Evolutionary conservation across 495 filamentous ascomycete genomes (phyloP), one percentile per base, ranked within the genome.

Genomic region (Penicillium desertorum): DNA sequence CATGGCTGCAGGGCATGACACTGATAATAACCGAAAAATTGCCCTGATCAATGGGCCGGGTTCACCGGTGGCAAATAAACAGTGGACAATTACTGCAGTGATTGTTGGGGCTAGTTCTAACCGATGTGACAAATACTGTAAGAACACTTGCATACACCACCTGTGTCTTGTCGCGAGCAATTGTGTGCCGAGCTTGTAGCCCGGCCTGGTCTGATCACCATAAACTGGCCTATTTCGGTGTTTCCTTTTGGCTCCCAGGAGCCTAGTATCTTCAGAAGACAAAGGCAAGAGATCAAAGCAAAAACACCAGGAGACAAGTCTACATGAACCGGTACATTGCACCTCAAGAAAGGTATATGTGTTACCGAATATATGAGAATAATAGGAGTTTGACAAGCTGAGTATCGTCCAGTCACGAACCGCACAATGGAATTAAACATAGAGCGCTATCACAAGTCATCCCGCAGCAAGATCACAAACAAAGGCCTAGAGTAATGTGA

Each of bases 321-420:
- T 41, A 41, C 37, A 41, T n/a, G 37, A 41, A 41, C 37, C 37
- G 14, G 37, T 41, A 41, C 37, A 41, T 41, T 41, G 37, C 37
- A 41, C 37, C 37, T 41, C 37, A 41, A 41, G 37, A 41, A 41
- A 41, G 37, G 37, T 41, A 41, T 41, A 41, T n/a, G 37, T 41
- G 12, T 41, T 41, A 6, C 5, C 37, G 14, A 41, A 41, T 41
- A 41, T 41, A 41, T 41, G 37, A 41, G 37, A 41, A 41, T 41
- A 41, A 41, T 41, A 14, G 37, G 37, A n/a, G 37, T 41, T 41
- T 41, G 37, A 41, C 12, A 41, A 41, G 37, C 37, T n/a, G 37
- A 5, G 37, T 41, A 41, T 41, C 37, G 37, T 11, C 16, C 37
- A 41, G 37, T 41, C 37, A 41, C 37, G 37, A 41, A 41, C 37